A percentile compares a stretch with the other conserved stretches of the same genome.
These are phyloP conservation scores for Dioszegia crocea DNA, from an alignment of 768 basidiomycete genomes.

Conservation along the genomic window DNA sequence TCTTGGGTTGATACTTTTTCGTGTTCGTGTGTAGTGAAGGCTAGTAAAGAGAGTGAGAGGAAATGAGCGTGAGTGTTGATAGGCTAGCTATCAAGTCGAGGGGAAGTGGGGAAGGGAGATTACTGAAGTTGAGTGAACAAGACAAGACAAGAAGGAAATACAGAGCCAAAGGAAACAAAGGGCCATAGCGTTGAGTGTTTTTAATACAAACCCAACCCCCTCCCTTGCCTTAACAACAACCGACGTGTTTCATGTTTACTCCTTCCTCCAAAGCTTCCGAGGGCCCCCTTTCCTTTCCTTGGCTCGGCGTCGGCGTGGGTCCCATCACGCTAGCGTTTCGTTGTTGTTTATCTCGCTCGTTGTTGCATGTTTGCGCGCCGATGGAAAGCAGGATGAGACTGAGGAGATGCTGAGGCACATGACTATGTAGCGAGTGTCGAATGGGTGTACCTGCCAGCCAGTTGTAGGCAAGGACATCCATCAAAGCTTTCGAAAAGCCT, in stretches of 20 bases:
- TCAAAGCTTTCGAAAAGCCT: too few relatives aligned
- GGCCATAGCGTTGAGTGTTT: background rate
- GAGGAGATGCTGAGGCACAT: too few relatives aligned
- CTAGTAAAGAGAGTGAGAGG: background rate
- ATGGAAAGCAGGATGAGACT: too few relatives aligned
- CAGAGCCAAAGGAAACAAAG: background rate
- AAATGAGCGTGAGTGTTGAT: constrained; percentile 6
- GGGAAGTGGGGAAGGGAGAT: background rate
- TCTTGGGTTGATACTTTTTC: background rate
- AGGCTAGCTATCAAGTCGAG: too few relatives aligned
- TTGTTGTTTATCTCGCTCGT: too few relatives aligned
- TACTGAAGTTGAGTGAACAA: background rate
- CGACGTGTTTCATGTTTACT: constrained; percentile 2
- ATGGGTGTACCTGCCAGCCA: too few relatives aligned
- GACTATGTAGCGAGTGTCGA: too few relatives aligned
- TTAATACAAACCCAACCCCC: too few relatives aligned
- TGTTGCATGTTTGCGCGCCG: too few relatives aligned
- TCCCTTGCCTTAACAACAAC: background rate
- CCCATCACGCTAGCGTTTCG: background rate
- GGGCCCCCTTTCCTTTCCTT: background rate
- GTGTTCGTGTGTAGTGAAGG: background rate
- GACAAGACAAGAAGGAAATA: background rate
- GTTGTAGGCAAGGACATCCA: too few relatives aligned
- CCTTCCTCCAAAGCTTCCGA: background rate
- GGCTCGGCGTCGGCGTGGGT: too few relatives aligned